A percentile compares a stretch with the other conserved stretches of the same genome.
Conservation (phyloP, 768 basidiomycete species). For the Termitomyces sp. region DNA sequence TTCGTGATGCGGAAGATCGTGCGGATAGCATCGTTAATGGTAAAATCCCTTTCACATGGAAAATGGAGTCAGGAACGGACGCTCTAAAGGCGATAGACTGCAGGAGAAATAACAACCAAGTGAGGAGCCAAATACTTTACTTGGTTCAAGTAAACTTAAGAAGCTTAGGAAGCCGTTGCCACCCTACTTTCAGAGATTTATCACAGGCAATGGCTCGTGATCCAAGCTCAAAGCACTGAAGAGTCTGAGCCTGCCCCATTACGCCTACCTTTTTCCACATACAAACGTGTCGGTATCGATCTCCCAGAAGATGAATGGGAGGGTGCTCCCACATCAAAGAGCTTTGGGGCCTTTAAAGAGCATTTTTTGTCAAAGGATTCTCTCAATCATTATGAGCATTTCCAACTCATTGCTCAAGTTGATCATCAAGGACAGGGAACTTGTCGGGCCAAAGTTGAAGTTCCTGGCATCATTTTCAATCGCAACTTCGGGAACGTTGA, state of each 20-base stretch:
- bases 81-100: background rate
- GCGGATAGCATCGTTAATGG: background rate
- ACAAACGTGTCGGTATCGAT: background rate
- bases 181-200: background rate
- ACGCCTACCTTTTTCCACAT: background rate
- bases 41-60: background rate
- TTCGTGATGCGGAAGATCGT: background rate
- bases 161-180: background rate
- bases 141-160: background rate
- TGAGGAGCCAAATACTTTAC: background rate
- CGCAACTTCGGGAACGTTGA: too few relatives aligned
- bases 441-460: too few relatives aligned
- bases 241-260: background rate
- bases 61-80: background rate
- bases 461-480: too few relatives aligned
- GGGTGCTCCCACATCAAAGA: background rate
- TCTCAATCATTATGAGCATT: background rate
- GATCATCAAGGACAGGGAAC: too few relatives aligned
- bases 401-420: too few relatives aligned
- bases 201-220: background rate
- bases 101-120: background rate
- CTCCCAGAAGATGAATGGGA: background rate
- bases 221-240: background rate
- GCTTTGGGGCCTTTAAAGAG: background rate
- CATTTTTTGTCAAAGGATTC: background rate